phyloP scores from a whole-genome alignment of 345 rosid genomes.

The Hypericum perforatum region DNA sequence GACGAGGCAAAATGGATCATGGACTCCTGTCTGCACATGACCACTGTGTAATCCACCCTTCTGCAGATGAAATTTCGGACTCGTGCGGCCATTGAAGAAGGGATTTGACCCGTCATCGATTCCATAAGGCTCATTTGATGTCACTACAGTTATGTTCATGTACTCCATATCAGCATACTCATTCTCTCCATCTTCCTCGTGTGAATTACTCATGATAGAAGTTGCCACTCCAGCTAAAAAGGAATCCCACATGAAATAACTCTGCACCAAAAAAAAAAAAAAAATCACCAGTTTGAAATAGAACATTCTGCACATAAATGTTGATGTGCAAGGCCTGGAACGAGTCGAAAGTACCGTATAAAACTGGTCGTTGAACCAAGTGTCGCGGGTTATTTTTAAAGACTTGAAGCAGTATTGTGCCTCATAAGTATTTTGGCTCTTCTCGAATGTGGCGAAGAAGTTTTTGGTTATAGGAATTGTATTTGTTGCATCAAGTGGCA shows the following conservation, averaged over 20 bases:
- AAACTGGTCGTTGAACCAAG: slow-evolving; percentile 54
- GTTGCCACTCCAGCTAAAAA: slow-evolving; percentile 73
- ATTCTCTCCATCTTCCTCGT: slow-evolving; percentile 35
- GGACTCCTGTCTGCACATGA: slow-evolving; percentile 64
- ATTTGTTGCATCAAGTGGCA: slow-evolving; percentile 90
- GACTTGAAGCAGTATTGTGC: slow-evolving; percentile 72
- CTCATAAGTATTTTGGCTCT: slow-evolving; percentile 52
- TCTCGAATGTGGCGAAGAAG: slow-evolving; percentile 55
- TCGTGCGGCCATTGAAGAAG: slow-evolving; percentile 43
- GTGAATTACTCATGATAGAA: slow-evolving; percentile 49
- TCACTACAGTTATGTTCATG: slow-evolving; percentile 73
- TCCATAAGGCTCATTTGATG: slow-evolving; percentile 77
- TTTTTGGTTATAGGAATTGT: slow-evolving; percentile 50
- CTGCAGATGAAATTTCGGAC: slow-evolving; percentile 50
- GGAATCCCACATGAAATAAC: slow-evolving; percentile 95
- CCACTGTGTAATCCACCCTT: slow-evolving; percentile 75
- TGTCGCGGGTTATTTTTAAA: slow-evolving; percentile 60
- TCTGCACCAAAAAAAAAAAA: slow-evolving; percentile 25
- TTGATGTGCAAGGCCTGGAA: not conserved
- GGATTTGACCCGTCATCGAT: slow-evolving; percentile 70
- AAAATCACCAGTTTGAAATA: not conserved
- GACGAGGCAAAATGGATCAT: slow-evolving; percentile 54
- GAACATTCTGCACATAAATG: no score
- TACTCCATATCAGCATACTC: slow-evolving; percentile 82
- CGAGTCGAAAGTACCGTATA: slow-evolving; percentile 34